Evolutionary conservation across 768 basidiomycete genomes (phyloP).

Genomic region (Lactarius akahatsu): DNA sequence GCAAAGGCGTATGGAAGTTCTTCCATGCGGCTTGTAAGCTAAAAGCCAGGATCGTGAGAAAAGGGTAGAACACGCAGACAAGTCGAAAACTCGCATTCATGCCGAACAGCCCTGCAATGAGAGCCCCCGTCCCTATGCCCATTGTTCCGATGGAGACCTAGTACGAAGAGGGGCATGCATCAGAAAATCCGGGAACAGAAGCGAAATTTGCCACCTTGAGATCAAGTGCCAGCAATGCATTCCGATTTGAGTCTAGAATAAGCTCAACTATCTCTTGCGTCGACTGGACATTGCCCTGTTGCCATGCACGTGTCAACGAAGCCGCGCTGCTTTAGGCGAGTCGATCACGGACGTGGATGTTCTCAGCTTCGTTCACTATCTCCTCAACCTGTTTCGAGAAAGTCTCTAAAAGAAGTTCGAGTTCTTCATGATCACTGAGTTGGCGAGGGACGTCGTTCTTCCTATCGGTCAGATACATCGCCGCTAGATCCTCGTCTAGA

Average conservation of each 20-base stretch:
- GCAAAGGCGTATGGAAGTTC: slow-evolving; percentile 71
- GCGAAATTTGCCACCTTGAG: slow-evolving; percentile 57
- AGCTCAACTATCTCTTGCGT: slow-evolving; percentile 98
- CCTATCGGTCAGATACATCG: slow-evolving; percentile 94
- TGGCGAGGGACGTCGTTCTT: slow-evolving; percentile 59
- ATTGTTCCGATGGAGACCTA: slow-evolving; percentile 93
- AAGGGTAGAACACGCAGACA: slow-evolving; percentile 17
- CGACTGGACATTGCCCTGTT: slow-evolving; percentile 86
- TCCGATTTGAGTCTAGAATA: slow-evolving; percentile 94
- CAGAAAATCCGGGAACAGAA: slow-evolving; percentile 1
- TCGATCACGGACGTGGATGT: slow-evolving; percentile 59
- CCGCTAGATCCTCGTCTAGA: slow-evolving; percentile 87
- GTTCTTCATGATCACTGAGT: slow-evolving; percentile 82
- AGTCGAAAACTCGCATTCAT: slow-evolving; percentile 76
- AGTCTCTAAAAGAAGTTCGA: slow-evolving; percentile 90
- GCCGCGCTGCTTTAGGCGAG: not conserved
- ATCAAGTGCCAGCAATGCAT: slow-evolving; percentile 86
- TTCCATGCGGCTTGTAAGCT: slow-evolving; percentile 79
- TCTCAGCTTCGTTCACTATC: slow-evolving; percentile 91
- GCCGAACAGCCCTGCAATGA: slow-evolving; percentile 89
- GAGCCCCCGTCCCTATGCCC: slow-evolving; percentile 86
- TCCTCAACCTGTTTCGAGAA: slow-evolving; percentile 97
- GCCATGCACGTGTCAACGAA: slow-evolving; percentile 7
- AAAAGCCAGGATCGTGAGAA: slow-evolving; percentile 18
- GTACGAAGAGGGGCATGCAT: not conserved